Evolutionary conservation across 192 early-diverging fungal genomes (phyloP), one percentile per base, ranked within the genome.

Genomic region (Linnemannia exigua): DNA sequence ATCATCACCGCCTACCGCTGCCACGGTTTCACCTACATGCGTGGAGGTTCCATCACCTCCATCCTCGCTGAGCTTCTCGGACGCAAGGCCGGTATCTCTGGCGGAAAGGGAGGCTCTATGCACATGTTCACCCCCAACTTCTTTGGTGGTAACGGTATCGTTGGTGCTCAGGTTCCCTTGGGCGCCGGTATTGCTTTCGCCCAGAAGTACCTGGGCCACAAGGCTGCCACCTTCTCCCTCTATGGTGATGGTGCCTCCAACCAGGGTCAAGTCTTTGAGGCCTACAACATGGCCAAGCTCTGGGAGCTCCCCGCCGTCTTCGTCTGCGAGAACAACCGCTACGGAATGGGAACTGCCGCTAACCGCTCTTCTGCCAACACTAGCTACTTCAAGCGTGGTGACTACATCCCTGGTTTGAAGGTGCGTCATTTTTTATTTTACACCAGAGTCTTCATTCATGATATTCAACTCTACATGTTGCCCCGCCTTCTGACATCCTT

Each of bases 91-190:
- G 98, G 98, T 87, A 94, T 95, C 87, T 97, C 97, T 38, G 90
- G 92, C 87, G 98, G 98, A 58, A 99, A 98, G 93, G 98, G 97
- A 81, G 98, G 98, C n/a, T 99, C 98, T 74, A 99, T 99, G 98
- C 98, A 99, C 93, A 97, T 99, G 96, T 99, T 98, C 90, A 94
- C 95, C 67, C 92, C 90, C 79, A 95, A 95, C 87, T 99, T 99
- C 88, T 99, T 95, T 91, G 98, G 98, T 79, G 98, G 98, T 77
- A 99, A 99, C 93, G 98, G 98, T 79, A 99, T 99, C 87, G 97
- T 99, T 79, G 97, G 98, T 74, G 98, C 98, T 61, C 98, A 99
- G 90, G 95, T 97, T 75, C 95, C 95, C 67, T 87, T 97, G 81
- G 95, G 95, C 75, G 93, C 96, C 1, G 96, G 95, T 83, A 89